A percentile compares a stretch with the other conserved stretches of the same genome.
phyloP scores from a whole-genome alignment of 176 grass and related monocot species.

The Hordeum vulgare region MorexV3_pseudomolecules_assembly NC_058518.1:438150713-438151212 shows the following conservation, averaged over 20 bases:
- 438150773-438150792: neutral
- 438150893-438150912: too few relatives aligned
- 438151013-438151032: neutral
- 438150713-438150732: neutral
- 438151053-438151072: neutral
- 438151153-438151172: neutral
- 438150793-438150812: neutral
- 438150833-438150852: neutral
- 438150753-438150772: neutral
- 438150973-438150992: neutral
- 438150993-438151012: too few relatives aligned
- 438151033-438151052: neutral
- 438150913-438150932: too few relatives aligned
- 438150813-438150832: neutral
- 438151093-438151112: neutral
- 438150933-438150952: neutral
- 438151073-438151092: neutral
- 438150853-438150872: neutral
- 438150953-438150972: neutral
- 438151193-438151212: conserved; percentile 28
- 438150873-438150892: too few relatives aligned
- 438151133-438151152: conserved; percentile 19
- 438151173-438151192: conserved; percentile 21
- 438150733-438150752: neutral
- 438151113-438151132: neutral